phyloP scores from a whole-genome alignment of 805 yeast species.

The Lipomyces sp. region DNA sequence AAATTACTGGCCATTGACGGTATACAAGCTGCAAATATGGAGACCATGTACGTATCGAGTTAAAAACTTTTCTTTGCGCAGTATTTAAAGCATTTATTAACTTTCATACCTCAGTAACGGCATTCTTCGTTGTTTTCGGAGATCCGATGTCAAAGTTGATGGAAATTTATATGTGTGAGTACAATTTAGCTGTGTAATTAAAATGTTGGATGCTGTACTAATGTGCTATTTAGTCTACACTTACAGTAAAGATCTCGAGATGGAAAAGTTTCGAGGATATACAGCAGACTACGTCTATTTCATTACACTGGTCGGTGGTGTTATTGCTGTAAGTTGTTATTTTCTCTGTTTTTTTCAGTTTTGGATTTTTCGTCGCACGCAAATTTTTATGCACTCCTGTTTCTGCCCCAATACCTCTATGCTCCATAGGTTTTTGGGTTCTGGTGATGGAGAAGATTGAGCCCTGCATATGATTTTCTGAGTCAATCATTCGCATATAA shows the following conservation, averaged over 20 bases:
- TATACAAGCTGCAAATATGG: conserved; percentile 30
- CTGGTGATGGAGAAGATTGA: conserved; percentile 46
- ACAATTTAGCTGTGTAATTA: not conserved
- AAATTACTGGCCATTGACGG: conserved; percentile 36
- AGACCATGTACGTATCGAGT: conserved; percentile 31
- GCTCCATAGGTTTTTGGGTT: conserved; percentile 42
- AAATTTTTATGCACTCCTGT: conserved; percentile 40
- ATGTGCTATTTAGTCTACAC: conserved; percentile 32
- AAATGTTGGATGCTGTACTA: not conserved
- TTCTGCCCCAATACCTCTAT: conserved; percentile 45
- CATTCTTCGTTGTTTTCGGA: conserved; percentile 34
- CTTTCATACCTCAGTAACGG: conserved; percentile 25
- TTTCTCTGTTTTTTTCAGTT: not conserved
- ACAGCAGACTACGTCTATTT: conserved; percentile 40
- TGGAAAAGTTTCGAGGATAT: conserved; percentile 35
- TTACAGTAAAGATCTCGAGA: conserved; percentile 39
- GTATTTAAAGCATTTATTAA: not conserved
- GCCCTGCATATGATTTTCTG: conserved; percentile 32
- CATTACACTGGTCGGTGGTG: conserved; percentile 35
- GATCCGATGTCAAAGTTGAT: conserved; percentile 38
- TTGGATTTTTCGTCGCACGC: too few species aligned
- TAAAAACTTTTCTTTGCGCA: not conserved
- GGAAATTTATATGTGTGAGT: conserved; percentile 39
- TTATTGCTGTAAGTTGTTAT: conserved; percentile 32
- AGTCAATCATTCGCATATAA: conserved; percentile 37